Evolutionary conservation across 2,329 filamentous ascomycete species (phyloP).

Genomic region (Botrytis aclada): DNA sequence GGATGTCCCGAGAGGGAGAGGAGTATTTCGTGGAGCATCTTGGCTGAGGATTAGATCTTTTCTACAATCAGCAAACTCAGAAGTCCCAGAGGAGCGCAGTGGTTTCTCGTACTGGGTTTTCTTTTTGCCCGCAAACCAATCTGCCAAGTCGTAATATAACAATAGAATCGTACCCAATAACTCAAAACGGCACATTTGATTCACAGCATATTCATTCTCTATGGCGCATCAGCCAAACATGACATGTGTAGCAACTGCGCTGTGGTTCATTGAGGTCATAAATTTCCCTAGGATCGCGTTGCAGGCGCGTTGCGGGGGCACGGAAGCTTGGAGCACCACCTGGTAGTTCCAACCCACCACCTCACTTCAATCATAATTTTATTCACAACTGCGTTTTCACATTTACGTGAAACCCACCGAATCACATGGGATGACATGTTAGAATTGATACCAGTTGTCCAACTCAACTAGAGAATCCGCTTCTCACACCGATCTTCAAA

Average conservation of each 20-base stretch:
- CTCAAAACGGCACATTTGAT: constrained; percentile 38
- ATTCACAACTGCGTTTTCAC: background rate
- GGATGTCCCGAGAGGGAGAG: constrained; percentile 93
- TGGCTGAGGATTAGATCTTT: constrained; percentile 18
- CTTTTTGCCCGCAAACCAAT: constrained; percentile 24
- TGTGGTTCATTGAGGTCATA: background rate
- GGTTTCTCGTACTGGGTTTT: background rate
- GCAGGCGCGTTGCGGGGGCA: background rate
- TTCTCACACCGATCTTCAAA: background rate
- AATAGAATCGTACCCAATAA: constrained; percentile 35
- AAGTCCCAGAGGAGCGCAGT: constrained; percentile 12
- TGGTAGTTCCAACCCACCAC: background rate
- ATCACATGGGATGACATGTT: background rate
- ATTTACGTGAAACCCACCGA: background rate
- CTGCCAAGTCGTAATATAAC: constrained; percentile 29
- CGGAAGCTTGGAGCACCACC: background rate
- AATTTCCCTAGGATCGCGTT: constrained; percentile 11
- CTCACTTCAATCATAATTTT: background rate
- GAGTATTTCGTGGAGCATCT: constrained; percentile 97
- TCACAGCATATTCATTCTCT: constrained; percentile 12
- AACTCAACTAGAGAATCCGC: background rate
- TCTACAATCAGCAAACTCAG: constrained; percentile 17
- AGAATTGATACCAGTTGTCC: background rate
- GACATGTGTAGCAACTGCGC: background rate
- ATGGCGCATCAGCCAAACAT: background rate